Conservation (phyloP, 2,329 filamentous ascomycete species). For the Ceratocystis eucalypticola region DNA sequence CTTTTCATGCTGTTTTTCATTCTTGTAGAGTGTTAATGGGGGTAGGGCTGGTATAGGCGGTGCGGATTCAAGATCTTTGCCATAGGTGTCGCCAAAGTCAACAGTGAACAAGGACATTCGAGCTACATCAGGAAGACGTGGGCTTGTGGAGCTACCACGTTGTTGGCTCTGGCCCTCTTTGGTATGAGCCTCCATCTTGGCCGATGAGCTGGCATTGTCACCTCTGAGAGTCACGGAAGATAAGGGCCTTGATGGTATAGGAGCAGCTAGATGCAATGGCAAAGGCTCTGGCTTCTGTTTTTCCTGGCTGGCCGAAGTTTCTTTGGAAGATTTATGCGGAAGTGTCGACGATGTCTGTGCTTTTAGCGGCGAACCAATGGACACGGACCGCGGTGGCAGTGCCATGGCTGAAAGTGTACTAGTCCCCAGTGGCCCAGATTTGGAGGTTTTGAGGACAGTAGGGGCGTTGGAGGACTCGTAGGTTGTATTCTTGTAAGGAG, state of each 20-base stretch:
- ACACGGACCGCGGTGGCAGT: neutral
- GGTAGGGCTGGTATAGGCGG: constrained; percentile 23
- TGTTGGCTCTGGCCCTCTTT: neutral
- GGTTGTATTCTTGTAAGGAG: neutral
- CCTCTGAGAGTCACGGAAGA: neutral
- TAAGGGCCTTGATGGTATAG: neutral
- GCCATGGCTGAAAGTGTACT: neutral
- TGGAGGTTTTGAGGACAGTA: neutral
- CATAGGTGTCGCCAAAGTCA: constrained; percentile 38
- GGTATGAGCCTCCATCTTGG: neutral
- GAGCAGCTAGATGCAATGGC: neutral
- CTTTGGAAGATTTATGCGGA: neutral
- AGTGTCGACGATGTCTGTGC: neutral
- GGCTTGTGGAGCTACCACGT: constrained; percentile 36
- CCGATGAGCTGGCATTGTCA: neutral
- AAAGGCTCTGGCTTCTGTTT: neutral
- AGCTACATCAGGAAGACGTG: constrained; percentile 43
- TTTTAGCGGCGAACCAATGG: neutral
- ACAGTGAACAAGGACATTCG: constrained; percentile 48
- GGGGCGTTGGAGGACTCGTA: neutral
- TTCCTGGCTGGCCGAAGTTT: neutral
- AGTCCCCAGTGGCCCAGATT: neutral
- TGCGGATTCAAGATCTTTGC: constrained; percentile 22
- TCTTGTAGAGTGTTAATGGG: constrained; percentile 6
- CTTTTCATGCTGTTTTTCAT: constrained; percentile 8